Percentiles rank a stretch among this genome's conserved stretches.
These are phyloP conservation scores for Martiniozyma asiatica DNA, from an alignment of 1,139 yeast species.

Conservation along the genomic window DNA sequence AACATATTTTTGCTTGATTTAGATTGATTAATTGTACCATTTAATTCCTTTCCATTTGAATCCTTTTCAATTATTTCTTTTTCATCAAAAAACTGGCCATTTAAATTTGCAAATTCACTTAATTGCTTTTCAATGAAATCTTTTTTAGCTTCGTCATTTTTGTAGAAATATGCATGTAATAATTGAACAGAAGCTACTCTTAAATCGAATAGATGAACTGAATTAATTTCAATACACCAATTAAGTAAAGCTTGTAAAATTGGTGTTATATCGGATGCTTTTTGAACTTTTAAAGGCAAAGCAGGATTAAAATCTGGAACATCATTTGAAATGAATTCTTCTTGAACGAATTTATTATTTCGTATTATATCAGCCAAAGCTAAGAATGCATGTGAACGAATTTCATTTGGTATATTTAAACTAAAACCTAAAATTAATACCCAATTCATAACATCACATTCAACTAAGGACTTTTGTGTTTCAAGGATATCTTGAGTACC, in stretches of 20 bases:
- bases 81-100: conserved; percentile 11
- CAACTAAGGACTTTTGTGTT: conserved; percentile 54
- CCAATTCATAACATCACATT: conserved; percentile 52
- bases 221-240: conserved; percentile 71
- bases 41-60: neutral
- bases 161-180: conserved; percentile 55
- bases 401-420: conserved; percentile 43
- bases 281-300: conserved; percentile 31
- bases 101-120: conserved; percentile 16
- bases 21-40: conserved; percentile 3
- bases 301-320: conserved; percentile 87
- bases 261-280: conserved; percentile 34
- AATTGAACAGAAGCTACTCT: conserved; percentile 61
- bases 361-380: conserved; percentile 70
- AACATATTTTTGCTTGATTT: conserved; percentile 17
- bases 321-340: conserved; percentile 65
- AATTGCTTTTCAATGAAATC: conserved; percentile 54
- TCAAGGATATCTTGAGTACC: conserved; percentile 53
- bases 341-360: conserved; percentile 52
- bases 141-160: conserved; percentile 44
- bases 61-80: conserved; percentile 5
- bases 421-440: conserved; percentile 63
- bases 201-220: conserved; percentile 75
- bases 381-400: conserved; percentile 56
- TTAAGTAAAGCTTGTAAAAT: conserved; percentile 64